Evolutionary conservation across 192 early-diverging fungal species (phyloP).

Genomic region (Backusella psychrophila): DNA sequence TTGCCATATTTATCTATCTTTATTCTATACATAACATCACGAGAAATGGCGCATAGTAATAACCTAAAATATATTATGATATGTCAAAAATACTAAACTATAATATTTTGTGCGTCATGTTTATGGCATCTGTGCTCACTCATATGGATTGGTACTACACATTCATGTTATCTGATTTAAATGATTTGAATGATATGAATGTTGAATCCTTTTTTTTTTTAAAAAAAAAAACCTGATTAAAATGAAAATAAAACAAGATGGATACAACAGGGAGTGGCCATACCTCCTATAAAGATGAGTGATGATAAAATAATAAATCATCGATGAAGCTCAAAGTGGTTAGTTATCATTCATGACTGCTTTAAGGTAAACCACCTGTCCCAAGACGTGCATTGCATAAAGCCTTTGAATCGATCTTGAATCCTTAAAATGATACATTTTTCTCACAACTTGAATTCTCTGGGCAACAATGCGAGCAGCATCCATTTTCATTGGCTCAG

Average conservation of each 20-base stretch:
- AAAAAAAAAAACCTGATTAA: too few species aligned
- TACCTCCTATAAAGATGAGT: too few species aligned
- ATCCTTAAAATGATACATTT: too few species aligned
- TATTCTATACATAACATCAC: background rate
- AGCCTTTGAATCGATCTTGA: background rate
- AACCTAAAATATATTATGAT: background rate
- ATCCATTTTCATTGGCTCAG: too few species aligned
- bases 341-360: background rate
- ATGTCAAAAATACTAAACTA: conserved; percentile 1
- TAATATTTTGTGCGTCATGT: background rate
- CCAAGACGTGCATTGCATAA: background rate
- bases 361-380: background rate
- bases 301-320: too few species aligned
- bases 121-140: background rate
- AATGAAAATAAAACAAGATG: too few species aligned
- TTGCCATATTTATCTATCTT: background rate
- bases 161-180: too few species aligned
- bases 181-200: background rate
- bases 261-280: too few species aligned
- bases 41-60: background rate
- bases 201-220: too few species aligned
- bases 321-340: too few species aligned
- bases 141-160: background rate
- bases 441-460: too few species aligned
- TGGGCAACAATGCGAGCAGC: too few species aligned